Evolutionary conservation across 2,329 filamentous ascomycete species (phyloP).

Genomic region (Neobulgaria alba): DNA sequence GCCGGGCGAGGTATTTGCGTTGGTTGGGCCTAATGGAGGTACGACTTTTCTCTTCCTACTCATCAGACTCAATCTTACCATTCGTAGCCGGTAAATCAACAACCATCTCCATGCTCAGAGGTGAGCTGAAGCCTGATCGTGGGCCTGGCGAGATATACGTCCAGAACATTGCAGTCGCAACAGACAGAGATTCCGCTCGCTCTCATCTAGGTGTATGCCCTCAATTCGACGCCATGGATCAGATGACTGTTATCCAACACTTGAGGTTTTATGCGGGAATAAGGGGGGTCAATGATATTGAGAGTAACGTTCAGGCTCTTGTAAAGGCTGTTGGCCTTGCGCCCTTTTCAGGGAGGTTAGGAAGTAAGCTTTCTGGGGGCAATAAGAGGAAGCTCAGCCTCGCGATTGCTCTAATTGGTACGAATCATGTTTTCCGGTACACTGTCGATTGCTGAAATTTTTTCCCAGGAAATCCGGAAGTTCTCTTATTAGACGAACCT

Average conservation of each 20-base stretch:
- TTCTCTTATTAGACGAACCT: slow-evolving; percentile 5
- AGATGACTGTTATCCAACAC: slow-evolving; percentile 7
- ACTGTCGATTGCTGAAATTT: slow-evolving; percentile 2
- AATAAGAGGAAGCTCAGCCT: slow-evolving; percentile 8
- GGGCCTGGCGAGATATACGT: slow-evolving; percentile 1
- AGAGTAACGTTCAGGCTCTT: slow-evolving; percentile 3
- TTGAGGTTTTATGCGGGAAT: slow-evolving; percentile 7
- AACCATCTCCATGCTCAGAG: slow-evolving; percentile 7
- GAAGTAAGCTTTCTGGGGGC: slow-evolving; percentile 4
- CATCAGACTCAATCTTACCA: too few relatives aligned
- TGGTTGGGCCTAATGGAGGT: slow-evolving; percentile 77
- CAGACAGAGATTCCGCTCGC: not conserved
- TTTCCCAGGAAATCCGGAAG: too few relatives aligned
- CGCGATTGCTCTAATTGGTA: slow-evolving; percentile 7
- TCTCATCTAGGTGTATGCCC: slow-evolving; percentile 7
- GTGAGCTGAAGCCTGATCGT: slow-evolving; percentile 4
- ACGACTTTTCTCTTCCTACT: not conserved
- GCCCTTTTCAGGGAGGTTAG: slow-evolving; percentile 3
- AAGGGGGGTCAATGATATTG: slow-evolving; percentile 4
- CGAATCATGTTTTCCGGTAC: not conserved
- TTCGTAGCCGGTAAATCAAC: slow-evolving; percentile 11
- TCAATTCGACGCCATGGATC: slow-evolving; percentile 7
- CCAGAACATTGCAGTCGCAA: not conserved
- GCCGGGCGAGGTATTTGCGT: slow-evolving; percentile 72
- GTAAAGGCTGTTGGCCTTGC: slow-evolving; percentile 3